Evolutionary conservation across 345 rosid genomes (phyloP).

Genomic region (Rhizophora mangle): DNA sequence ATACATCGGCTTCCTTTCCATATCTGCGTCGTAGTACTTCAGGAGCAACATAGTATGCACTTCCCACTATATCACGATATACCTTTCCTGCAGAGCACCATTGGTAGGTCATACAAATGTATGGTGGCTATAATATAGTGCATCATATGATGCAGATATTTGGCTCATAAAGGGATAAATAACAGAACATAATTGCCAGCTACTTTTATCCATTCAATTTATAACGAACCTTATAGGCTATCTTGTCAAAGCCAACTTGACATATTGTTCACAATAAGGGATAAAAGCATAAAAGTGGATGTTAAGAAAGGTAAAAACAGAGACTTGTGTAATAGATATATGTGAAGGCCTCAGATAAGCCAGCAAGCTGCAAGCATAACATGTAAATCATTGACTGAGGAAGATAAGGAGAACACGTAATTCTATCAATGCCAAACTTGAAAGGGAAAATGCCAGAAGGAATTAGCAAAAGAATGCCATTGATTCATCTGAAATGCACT

Average conservation of each 20-base stretch:
- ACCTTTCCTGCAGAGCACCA: constrained; percentile 20
- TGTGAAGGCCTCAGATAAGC: neutral
- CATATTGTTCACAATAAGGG: neutral
- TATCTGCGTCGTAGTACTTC: constrained; percentile 29
- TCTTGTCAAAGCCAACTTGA: neutral
- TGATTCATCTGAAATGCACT: too few species aligned
- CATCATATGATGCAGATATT: neutral
- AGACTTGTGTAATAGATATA: neutral
- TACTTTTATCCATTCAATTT: neutral
- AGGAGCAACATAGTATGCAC: constrained; percentile 32
- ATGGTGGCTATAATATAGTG: neutral
- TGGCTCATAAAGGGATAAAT: neutral
- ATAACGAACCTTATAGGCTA: neutral
- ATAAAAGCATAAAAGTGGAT: neutral
- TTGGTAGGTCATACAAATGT: neutral
- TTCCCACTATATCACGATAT: constrained; percentile 28
- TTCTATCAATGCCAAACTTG: neutral
- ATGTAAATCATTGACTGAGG: neutral
- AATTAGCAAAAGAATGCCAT: too few species aligned
- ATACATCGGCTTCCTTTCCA: constrained; percentile 30
- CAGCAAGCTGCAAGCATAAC: neutral
- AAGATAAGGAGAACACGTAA: neutral
- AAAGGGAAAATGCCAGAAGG: too few species aligned
- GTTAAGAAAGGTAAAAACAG: neutral
- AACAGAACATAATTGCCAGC: neutral